phyloP scores from a whole-genome alignment of 441 rosid species.

The Populus hybrid region DNA sequence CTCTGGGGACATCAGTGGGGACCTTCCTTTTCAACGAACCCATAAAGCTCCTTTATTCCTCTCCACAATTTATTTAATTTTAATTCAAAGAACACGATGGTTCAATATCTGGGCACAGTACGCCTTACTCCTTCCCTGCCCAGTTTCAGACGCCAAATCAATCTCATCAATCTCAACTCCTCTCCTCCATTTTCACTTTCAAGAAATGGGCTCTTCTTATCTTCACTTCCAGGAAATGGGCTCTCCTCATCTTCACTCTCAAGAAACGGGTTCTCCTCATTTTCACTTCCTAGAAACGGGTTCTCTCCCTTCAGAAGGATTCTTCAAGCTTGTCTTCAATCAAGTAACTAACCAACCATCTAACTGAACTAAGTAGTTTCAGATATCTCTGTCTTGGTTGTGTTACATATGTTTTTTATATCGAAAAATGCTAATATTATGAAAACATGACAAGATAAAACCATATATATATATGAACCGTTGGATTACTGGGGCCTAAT shows the following conservation, averaged over 20 bases:
- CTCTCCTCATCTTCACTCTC: conserved; percentile 10
- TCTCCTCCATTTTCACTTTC: conserved; percentile 6
- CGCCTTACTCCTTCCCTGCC: conserved; percentile 37
- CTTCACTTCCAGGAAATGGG: neutral
- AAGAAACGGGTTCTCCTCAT: conserved; percentile 14
- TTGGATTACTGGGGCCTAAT: neutral
- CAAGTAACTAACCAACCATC: conserved; percentile 30
- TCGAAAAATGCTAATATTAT: neutral
- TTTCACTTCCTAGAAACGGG: conserved; percentile 22
- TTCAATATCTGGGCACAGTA: conserved; percentile 45
- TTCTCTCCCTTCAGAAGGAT: conserved; percentile 42
- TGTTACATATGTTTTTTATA: neutral
- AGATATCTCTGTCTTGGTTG: neutral
- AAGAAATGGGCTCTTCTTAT: conserved; percentile 16
- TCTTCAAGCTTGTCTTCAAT: conserved; percentile 47
- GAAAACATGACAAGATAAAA: neutral
- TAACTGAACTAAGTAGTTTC: neutral
- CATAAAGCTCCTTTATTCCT: neutral
- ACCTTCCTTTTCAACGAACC: neutral
- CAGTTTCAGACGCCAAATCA: conserved; percentile 40
- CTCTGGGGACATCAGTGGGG: neutral
- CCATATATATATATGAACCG: neutral
- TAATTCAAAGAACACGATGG: conserved; percentile 17
- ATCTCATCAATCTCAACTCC: conserved; percentile 1
- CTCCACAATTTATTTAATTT: neutral